These are phyloP conservation scores for Chlorophyllum brunneum DNA, from an alignment of 768 basidiomycete genomes.

Conservation along the genomic window DNA sequence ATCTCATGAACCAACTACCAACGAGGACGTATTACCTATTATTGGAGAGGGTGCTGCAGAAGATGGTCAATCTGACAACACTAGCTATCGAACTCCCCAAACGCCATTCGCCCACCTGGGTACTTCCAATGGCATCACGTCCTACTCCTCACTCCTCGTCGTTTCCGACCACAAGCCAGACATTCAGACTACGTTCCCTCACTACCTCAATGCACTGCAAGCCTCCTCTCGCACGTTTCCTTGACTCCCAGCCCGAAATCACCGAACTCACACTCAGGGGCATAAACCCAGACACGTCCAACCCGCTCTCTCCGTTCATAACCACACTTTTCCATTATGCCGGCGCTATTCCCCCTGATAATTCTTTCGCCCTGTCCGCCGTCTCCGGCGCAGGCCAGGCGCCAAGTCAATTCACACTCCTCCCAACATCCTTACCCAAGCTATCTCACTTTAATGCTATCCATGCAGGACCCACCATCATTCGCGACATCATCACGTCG, in stretches of 20 bases:
- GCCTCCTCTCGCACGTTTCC: slow-evolving; percentile 41
- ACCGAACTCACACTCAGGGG: slow-evolving; percentile 54
- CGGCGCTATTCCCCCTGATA: slow-evolving; percentile 17
- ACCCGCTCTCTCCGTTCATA: slow-evolving; percentile 21
- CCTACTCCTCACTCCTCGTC: not conserved
- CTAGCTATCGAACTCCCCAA: slow-evolving; percentile 51
- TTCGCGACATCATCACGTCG: slow-evolving; percentile 40
- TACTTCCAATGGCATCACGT: slow-evolving; percentile 28
- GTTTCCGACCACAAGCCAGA: slow-evolving; percentile 19
- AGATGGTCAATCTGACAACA: slow-evolving; percentile 32
- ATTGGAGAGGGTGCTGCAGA: slow-evolving; percentile 38
- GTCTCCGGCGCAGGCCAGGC: slow-evolving; percentile 5
- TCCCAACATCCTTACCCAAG: slow-evolving; percentile 39
- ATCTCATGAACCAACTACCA: slow-evolving; percentile 33
- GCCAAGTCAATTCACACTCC: slow-evolving; percentile 29
- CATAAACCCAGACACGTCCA: slow-evolving; percentile 30
- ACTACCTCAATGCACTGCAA: slow-evolving; percentile 57
- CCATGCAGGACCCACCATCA: slow-evolving; percentile 43
- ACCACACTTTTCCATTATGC: slow-evolving; percentile 14
- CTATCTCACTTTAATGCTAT: slow-evolving; percentile 50
- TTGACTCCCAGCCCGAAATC: slow-evolving; percentile 46
- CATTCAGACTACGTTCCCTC: slow-evolving; percentile 42
- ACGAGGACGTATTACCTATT: slow-evolving; percentile 48
- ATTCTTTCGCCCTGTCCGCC: slow-evolving; percentile 16
- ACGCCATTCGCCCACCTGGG: slow-evolving; percentile 40